Evolutionary conservation across 768 basidiomycete species (phyloP).

Genomic region (Boletus tylopilopsis): DNA sequence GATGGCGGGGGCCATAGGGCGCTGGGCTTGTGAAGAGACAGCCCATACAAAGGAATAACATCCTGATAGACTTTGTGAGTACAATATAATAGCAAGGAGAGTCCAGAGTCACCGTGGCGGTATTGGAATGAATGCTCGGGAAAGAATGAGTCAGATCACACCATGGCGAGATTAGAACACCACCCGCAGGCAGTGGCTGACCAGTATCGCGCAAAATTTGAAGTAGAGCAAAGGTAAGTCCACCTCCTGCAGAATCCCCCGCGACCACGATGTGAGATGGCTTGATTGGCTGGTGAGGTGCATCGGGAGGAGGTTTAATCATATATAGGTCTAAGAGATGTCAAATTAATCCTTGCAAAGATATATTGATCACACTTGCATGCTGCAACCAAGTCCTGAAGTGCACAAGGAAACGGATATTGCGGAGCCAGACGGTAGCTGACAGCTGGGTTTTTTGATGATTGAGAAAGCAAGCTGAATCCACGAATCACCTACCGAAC

Average conservation of each 20-base stretch:
- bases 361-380: conserved; percentile 45
- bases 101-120: conserved; percentile 57
- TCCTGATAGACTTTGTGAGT: conserved; percentile 46
- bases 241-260: conserved; percentile 94
- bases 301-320: conserved; percentile 78
- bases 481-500: conserved; percentile 49
- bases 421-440: conserved; percentile 91
- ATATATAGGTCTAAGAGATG: conserved; percentile 69
- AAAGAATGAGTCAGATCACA: conserved; percentile 94
- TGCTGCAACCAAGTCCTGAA: conserved; percentile 86
- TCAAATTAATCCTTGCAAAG: neutral
- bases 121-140: conserved; percentile 82
- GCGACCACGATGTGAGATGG: conserved; percentile 81
- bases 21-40: conserved; percentile 76
- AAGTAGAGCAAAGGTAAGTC: conserved; percentile 76
- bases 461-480: neutral
- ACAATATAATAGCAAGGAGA: neutral
- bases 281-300: conserved; percentile 73
- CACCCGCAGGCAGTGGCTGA: conserved; percentile 83
- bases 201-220: conserved; percentile 84
- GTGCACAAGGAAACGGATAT: conserved; percentile 91
- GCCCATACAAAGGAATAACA: conserved; percentile 70
- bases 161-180: conserved; percentile 90
- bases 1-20: conserved; percentile 75
- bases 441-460: conserved; percentile 46